These are phyloP conservation scores for Plasmodium coatneyi DNA, from an alignment of 169 alveolate genomes.

Conservation along the genomic window DNA sequence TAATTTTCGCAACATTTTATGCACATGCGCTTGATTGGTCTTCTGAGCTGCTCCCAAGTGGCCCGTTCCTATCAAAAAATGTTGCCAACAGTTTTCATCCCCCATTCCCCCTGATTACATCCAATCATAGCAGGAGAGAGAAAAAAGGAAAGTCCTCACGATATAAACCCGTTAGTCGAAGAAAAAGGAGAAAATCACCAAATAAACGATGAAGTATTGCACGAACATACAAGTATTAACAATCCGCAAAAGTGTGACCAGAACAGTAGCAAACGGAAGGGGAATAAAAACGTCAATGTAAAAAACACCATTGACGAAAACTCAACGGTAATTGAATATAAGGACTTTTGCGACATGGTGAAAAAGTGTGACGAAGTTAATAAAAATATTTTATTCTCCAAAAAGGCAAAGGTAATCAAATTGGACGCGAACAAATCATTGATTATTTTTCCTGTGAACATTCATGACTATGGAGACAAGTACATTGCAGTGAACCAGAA, in stretches of 20 bases:
- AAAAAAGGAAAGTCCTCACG: background rate
- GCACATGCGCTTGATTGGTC: background rate
- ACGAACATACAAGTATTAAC: background rate
- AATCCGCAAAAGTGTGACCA: background rate
- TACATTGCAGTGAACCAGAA: constrained; percentile 68
- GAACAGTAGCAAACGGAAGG: background rate
- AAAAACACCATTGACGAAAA: background rate
- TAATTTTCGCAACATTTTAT: background rate
- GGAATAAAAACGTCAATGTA: constrained; percentile 4
- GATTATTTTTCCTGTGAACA: constrained; percentile 64
- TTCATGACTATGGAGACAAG: constrained; percentile 72
- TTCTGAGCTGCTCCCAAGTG: background rate
- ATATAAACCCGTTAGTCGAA: background rate
- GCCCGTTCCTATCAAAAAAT: background rate
- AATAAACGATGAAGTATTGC: background rate
- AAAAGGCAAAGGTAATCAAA: constrained; percentile 68
- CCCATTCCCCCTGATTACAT: background rate
- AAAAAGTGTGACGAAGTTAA: constrained; percentile 32
- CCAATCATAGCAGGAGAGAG: constrained; percentile 2
- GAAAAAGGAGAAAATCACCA: background rate
- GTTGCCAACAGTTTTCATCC: background rate
- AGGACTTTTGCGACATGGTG: constrained; percentile 34
- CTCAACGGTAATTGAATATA: constrained; percentile 12
- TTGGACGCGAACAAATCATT: constrained; percentile 61
- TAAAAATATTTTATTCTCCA: constrained; percentile 54